A percentile compares a stretch with the other conserved stretches of the same genome.
These are phyloP conservation scores for Phalaenopsis aphrodite DNA, from an alignment of 106 monocot genomes.

Conservation along the genomic window DNA sequence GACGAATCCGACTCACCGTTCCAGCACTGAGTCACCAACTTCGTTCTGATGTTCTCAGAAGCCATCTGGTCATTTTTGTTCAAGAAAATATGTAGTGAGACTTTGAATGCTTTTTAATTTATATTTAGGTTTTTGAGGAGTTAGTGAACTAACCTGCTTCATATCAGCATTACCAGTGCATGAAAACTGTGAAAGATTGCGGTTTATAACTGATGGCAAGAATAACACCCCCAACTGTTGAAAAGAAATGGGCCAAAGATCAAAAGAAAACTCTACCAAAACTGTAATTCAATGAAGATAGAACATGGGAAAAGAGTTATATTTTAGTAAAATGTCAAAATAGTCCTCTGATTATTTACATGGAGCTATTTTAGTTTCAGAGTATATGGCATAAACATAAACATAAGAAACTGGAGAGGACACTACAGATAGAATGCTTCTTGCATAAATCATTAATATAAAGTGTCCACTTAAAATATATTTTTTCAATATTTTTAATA, in stretches of 20 bases:
- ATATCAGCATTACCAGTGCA: conserved; percentile 37
- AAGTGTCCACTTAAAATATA: too few species aligned
- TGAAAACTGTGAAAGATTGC: conserved; percentile 33
- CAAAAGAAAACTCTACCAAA: background rate
- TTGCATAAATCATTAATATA: too few species aligned
- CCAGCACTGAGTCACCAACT: conserved; percentile 47
- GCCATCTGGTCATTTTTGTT: conserved; percentile 1
- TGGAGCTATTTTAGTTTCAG: too few species aligned
- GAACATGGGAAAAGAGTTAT: background rate
- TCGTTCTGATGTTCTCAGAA: conserved; percentile 20
- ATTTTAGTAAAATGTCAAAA: too few species aligned
- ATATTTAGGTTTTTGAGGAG: background rate
- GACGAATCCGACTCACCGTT: conserved; percentile 17
- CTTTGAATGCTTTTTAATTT: background rate
- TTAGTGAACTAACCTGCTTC: conserved; percentile 15
- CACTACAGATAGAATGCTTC: too few species aligned
- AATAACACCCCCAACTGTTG: conserved; percentile 85
- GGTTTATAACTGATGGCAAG: conserved; percentile 37
- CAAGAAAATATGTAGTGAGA: background rate
- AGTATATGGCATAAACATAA: too few species aligned
- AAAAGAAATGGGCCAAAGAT: background rate
- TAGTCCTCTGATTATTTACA: too few species aligned
- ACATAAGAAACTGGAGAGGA: too few species aligned
- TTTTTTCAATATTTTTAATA: too few species aligned
- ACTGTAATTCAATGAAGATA: background rate